Evolutionary conservation across 148 eudicot genomes (phyloP).

Genomic region (Pouteria glomerata): DNA sequence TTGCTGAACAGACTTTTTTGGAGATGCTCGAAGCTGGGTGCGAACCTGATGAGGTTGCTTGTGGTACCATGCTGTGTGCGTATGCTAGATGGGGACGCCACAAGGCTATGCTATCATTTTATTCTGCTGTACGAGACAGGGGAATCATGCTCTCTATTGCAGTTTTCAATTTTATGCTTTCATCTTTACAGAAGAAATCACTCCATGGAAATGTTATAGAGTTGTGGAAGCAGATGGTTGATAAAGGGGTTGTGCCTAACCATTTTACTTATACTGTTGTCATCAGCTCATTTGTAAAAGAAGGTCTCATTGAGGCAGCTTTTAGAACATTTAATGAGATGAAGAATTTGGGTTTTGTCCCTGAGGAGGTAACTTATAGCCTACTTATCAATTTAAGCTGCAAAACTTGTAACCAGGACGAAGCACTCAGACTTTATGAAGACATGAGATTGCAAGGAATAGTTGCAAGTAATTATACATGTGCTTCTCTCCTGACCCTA

Average conservation of each 20-base stretch:
- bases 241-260: slow-evolving; percentile 47
- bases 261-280: slow-evolving; percentile 77
- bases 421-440: slow-evolving; percentile 58
- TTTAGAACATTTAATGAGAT: slow-evolving; percentile 50
- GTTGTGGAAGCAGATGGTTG: slow-evolving; percentile 63
- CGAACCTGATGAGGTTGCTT: slow-evolving; percentile 95
- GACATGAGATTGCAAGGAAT: slow-evolving; percentile 55
- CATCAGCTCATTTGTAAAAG: slow-evolving; percentile 67
- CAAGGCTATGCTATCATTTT: slow-evolving; percentile 83
- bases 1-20: slow-evolving; percentile 81
- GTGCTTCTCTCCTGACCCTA: slow-evolving; percentile 75
- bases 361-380: slow-evolving; percentile 87
- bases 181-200: slow-evolving; percentile 85
- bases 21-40: slow-evolving; percentile 98
- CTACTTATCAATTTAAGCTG: slow-evolving; percentile 50
- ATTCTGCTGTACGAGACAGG: slow-evolving; percentile 70
- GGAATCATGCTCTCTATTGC: slow-evolving; percentile 54
- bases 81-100: slow-evolving; percentile 96
- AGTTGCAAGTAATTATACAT: slow-evolving; percentile 78
- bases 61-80: slow-evolving; percentile 92
- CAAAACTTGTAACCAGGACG: slow-evolving; percentile 43
- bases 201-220: slow-evolving; percentile 51
- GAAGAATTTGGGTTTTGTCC: slow-evolving; percentile 63
- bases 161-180: slow-evolving; percentile 90
- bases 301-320: slow-evolving; percentile 60